Evolutionary conservation across 2,329 filamentous ascomycete genomes (phyloP).

Genomic region (Lachnellula subtilissima): DNA sequence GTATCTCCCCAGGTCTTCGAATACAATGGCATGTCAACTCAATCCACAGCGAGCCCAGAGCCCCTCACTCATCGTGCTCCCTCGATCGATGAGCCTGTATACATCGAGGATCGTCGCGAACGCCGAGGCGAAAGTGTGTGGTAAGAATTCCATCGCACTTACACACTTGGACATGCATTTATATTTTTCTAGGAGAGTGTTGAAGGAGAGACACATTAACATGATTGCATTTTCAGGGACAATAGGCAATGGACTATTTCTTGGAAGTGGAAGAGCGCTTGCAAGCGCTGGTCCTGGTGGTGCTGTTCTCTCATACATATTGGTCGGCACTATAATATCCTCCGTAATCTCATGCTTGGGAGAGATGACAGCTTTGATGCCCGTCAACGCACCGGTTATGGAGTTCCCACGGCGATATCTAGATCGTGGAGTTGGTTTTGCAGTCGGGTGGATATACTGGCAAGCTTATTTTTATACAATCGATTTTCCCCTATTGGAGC

Average conservation of each 20-base stretch:
- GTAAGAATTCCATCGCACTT: slow-evolving; percentile 12
- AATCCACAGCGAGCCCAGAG: slow-evolving; percentile 21
- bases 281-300: slow-evolving; percentile 39
- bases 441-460: slow-evolving; percentile 30
- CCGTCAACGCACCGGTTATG: slow-evolving; percentile 37
- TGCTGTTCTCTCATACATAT: slow-evolving; percentile 36
- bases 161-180: slow-evolving; percentile 1
- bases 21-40: slow-evolving; percentile 13
- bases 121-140: slow-evolving; percentile 27
- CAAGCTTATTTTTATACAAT: not conserved
- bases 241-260: slow-evolving; percentile 39
- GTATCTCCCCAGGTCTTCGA: slow-evolving; percentile 25
- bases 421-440: slow-evolving; percentile 35
- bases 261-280: slow-evolving; percentile 37
- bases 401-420: slow-evolving; percentile 36
- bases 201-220: slow-evolving; percentile 39
- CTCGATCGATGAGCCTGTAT: slow-evolving; percentile 20
- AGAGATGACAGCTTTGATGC: slow-evolving; percentile 37
- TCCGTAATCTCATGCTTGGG: slow-evolving; percentile 40
- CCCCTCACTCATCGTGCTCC: slow-evolving; percentile 15
- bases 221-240: slow-evolving; percentile 43
- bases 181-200: slow-evolving; percentile 32
- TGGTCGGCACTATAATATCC: slow-evolving; percentile 41
- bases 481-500: no score
- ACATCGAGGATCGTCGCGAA: slow-evolving; percentile 24